phyloP scores from a whole-genome alignment of 306 rosid species.

The Rubus idaeus region DNA sequence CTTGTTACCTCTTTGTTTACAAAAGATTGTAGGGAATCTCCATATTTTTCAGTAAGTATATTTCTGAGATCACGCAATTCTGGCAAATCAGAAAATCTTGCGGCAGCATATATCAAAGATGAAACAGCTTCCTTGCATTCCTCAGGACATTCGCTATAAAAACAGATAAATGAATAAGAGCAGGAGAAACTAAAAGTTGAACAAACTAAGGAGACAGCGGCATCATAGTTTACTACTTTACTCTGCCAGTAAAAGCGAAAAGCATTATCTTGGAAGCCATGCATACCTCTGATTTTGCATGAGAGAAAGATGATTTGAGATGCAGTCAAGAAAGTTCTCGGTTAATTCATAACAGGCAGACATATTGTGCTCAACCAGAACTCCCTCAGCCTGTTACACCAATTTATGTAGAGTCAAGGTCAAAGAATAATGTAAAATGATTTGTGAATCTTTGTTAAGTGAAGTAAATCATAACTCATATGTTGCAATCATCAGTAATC shows the following conservation, averaged over 20 bases:
- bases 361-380: conserved; percentile 59
- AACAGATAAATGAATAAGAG: background rate
- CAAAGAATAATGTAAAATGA: background rate
- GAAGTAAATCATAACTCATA: background rate
- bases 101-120: conserved; percentile 73
- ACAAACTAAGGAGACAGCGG: background rate
- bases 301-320: conserved; percentile 49
- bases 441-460: too few species aligned
- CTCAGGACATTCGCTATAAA: conserved; percentile 73
- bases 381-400: conserved; percentile 51
- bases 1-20: conserved; percentile 58
- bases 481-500: background rate
- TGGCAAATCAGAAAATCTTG: conserved; percentile 69
- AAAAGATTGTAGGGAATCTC: conserved; percentile 49
- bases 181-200: background rate
- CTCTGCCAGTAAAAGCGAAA: background rate
- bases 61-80: conserved; percentile 69
- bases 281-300: conserved; percentile 57
- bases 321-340: conserved; percentile 47
- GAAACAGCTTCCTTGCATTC: conserved; percentile 85
- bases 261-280: conserved; percentile 3
- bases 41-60: conserved; percentile 51
- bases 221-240: background rate
- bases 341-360: conserved; percentile 50
- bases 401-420: conserved; percentile 16